phyloP scores from a whole-genome alignment of 371 early-diverging fungal genomes.

The Chytridiales sp. region DNA sequence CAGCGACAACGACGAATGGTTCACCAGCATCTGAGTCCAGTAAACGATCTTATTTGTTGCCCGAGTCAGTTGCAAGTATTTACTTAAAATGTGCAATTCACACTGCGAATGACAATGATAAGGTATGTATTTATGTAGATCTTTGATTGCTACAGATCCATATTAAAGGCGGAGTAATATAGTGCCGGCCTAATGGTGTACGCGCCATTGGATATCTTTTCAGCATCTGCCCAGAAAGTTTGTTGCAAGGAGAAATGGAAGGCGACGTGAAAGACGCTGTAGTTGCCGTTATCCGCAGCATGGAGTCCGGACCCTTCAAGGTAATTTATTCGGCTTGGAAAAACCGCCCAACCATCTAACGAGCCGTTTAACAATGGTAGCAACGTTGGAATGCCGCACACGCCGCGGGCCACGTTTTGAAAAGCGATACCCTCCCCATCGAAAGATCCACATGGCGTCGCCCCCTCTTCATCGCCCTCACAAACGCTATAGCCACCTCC shows the following conservation, averaged over 20 bases:
- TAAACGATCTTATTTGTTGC: no score
- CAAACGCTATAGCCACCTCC: slow-evolving; percentile 55
- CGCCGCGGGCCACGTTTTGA: slow-evolving; percentile 66
- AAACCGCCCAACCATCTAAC: not conserved
- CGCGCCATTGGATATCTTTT: slow-evolving; percentile 71
- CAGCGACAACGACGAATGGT: no score
- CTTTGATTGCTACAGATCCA: not conserved
- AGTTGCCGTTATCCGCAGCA: slow-evolving; percentile 60
- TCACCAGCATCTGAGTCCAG: no score
- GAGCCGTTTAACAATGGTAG: slow-evolving; percentile 30
- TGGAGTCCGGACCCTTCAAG: slow-evolving; percentile 70
- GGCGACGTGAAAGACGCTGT: slow-evolving; percentile 57
- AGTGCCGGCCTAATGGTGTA: slow-evolving; percentile 71
- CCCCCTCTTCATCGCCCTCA: slow-evolving; percentile 55
- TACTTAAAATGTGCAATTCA: slow-evolving; percentile 45
- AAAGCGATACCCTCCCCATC: slow-evolving; percentile 62
- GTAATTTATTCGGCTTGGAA: slow-evolving; percentile 36
- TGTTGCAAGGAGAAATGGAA: slow-evolving; percentile 44
- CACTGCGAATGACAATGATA: slow-evolving; percentile 72
- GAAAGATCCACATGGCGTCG: slow-evolving; percentile 57
- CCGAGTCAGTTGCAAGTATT: slow-evolving; percentile 10
- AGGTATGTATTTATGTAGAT: slow-evolving; percentile 43
- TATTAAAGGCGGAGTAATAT: slow-evolving; percentile 1
- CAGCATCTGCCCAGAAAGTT: slow-evolving; percentile 54
- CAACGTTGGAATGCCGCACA: slow-evolving; percentile 84